Percentiles rank a stretch among this genome's conserved stretches.
phyloP scores from a whole-genome alignment of 2,329 filamentous ascomycete species.

The Xylaria hypoxylon region DNA sequence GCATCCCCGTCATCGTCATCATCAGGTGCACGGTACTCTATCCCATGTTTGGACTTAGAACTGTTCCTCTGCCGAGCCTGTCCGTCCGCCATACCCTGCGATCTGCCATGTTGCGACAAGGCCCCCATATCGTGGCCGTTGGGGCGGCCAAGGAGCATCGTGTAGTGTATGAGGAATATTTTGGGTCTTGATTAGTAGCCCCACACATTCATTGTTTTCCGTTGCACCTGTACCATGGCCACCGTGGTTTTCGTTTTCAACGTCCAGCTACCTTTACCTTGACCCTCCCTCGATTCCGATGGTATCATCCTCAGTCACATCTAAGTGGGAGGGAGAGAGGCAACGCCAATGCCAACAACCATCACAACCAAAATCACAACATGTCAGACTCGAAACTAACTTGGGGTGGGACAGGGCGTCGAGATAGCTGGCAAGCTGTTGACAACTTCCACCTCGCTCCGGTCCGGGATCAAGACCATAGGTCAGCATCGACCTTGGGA shows the following conservation, averaged over 20 bases:
- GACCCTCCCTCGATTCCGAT: constrained; percentile 7
- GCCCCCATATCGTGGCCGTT: constrained; percentile 21
- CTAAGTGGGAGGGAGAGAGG: constrained; percentile 21
- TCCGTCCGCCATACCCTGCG: constrained; percentile 16
- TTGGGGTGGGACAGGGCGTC: constrained; percentile 44
- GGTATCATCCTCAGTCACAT: constrained; percentile 3
- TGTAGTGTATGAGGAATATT: constrained; percentile 18
- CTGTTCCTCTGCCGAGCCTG: constrained; percentile 4
- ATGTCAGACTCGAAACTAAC: constrained; percentile 51
- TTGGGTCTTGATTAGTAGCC: constrained; percentile 19
- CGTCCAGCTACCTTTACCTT: background rate
- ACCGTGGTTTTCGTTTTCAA: background rate
- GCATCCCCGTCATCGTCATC: constrained; percentile 17
- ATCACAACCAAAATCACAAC: background rate
- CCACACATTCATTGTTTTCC: constrained; percentile 25
- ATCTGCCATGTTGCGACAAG: constrained; percentile 12
- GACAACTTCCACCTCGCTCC: constrained; percentile 57
- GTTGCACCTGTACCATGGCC: constrained; percentile 17
- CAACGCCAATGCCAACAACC: constrained; percentile 2
- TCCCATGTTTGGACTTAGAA: constrained; percentile 16
- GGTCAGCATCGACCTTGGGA: constrained; percentile 42
- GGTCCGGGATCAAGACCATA: constrained; percentile 51
- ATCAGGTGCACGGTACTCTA: constrained; percentile 21
- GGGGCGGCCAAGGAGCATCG: constrained; percentile 17
- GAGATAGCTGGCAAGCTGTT: constrained; percentile 48